phyloP scores from a whole-genome alignment of 2,329 filamentous ascomycete genomes.

The Aspergillus pseudoterreus region DNA sequence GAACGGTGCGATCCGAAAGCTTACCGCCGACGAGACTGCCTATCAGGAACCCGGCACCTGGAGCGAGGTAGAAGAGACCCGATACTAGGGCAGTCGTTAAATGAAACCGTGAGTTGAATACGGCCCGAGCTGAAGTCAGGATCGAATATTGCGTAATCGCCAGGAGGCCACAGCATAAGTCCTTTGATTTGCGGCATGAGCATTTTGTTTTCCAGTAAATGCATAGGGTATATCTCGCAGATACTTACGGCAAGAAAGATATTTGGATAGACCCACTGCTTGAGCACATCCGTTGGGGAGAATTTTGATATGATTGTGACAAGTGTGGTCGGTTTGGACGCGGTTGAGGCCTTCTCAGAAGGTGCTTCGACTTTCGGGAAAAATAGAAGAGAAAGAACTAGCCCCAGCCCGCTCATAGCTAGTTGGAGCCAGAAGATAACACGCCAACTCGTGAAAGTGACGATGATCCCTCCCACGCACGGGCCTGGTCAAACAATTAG shows the following conservation, averaged over 20 bases:
- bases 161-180: slow-evolving; percentile 43
- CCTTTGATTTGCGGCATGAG: slow-evolving; percentile 11
- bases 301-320: slow-evolving; percentile 37
- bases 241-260: slow-evolving; percentile 54
- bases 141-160: slow-evolving; percentile 72
- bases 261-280: slow-evolving; percentile 65
- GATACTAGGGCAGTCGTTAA: slow-evolving; percentile 62
- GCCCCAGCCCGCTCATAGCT: slow-evolving; percentile 59
- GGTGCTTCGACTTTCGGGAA: slow-evolving; percentile 60
- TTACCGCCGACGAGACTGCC: slow-evolving; percentile 68
- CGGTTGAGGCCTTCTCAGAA: slow-evolving; percentile 37
- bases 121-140: slow-evolving; percentile 67
- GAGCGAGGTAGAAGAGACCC: slow-evolving; percentile 71
- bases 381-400: slow-evolving; percentile 59
- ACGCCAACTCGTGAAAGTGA: slow-evolving; percentile 70
- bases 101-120: slow-evolving; percentile 70
- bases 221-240: too few relatives aligned
- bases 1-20: slow-evolving; percentile 64
- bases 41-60: slow-evolving; percentile 64
- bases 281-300: slow-evolving; percentile 61
- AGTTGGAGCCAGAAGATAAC: slow-evolving; percentile 77
- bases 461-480: slow-evolving; percentile 72
- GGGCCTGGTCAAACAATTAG: slow-evolving; percentile 17
- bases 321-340: slow-evolving; percentile 17
- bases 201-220: too few relatives aligned